Conservation (phyloP, 2,329 filamentous ascomycete species). For the Didymellaceae sp. region DNA sequence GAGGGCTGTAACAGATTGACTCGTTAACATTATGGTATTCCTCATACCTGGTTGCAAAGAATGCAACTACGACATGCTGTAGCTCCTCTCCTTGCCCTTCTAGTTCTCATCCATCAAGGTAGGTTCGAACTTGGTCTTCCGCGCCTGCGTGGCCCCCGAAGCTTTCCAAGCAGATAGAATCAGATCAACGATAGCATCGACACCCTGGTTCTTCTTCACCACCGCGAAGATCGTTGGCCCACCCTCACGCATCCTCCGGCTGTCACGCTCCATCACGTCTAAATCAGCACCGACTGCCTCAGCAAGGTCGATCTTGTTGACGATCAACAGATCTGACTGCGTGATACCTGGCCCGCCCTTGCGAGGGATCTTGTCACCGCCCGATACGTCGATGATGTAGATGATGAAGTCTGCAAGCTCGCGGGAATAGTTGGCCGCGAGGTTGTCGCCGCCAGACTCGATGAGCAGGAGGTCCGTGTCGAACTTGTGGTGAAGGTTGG, state of each 20-base stretch:
- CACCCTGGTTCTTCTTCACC: conserved; percentile 88
- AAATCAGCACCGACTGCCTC: conserved; percentile 90
- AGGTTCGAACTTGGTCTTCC: conserved; percentile 42
- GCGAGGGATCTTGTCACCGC: conserved; percentile 93
- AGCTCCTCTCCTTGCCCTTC: conserved; percentile 22
- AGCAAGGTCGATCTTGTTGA: conserved; percentile 97
- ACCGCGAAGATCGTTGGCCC: conserved; percentile 95
- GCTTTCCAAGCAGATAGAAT: conserved; percentile 92
- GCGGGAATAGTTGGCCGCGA: conserved; percentile 94
- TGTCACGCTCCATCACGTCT: conserved; percentile 91
- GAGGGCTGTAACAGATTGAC: too few species aligned
- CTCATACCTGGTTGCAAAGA: too few species aligned
- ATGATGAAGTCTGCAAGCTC: conserved; percentile 98
- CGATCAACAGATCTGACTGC: conserved; percentile 88
- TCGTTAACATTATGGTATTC: too few species aligned
- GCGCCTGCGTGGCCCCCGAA: conserved; percentile 70
- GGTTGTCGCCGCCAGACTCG: conserved; percentile 93
- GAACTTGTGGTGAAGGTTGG: conserved; percentile 84
- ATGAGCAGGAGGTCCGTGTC: conserved; percentile 85
- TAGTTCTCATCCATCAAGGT: conserved; percentile 40
- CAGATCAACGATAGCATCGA: conserved; percentile 86
- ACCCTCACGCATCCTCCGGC: conserved; percentile 90
- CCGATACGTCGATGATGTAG: conserved; percentile 97
- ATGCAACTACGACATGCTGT: conserved; percentile 17
- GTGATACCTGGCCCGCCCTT: conserved; percentile 98